phyloP scores from a whole-genome alignment of 805 yeast species.

The Cyberlindnera mycetangii region DNA sequence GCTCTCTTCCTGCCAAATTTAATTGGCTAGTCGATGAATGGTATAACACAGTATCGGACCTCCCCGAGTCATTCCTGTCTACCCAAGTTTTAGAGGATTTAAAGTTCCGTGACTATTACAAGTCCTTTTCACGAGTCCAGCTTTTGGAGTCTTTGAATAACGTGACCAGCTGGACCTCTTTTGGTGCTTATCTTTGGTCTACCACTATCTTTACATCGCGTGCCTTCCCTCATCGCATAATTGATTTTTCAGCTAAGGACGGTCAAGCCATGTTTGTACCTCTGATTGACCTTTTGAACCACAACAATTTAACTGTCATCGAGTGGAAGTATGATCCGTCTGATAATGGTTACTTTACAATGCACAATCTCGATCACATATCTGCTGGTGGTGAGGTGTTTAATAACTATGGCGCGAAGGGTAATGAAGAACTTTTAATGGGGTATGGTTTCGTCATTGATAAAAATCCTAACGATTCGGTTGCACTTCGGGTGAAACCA shows the following conservation, averaged over 20 bases:
- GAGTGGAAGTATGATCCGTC: slow-evolving; percentile 51
- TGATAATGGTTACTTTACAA: slow-evolving; percentile 18
- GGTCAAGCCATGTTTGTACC: slow-evolving; percentile 70
- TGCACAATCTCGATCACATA: slow-evolving; percentile 17
- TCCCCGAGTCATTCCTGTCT: slow-evolving; percentile 12
- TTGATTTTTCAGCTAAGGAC: slow-evolving; percentile 33
- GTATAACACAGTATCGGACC: slow-evolving; percentile 30
- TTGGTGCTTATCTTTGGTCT: slow-evolving; percentile 74
- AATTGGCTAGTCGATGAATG: slow-evolving; percentile 59
- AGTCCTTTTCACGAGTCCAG: slow-evolving; percentile 13
- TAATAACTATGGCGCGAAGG: slow-evolving; percentile 88
- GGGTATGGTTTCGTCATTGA: slow-evolving; percentile 69
- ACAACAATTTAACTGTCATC: slow-evolving; percentile 57
- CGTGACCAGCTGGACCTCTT: slow-evolving; percentile 52
- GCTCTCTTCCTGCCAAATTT: slow-evolving; percentile 48
- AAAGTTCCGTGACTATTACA: slow-evolving; percentile 16
- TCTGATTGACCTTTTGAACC: slow-evolving; percentile 75
- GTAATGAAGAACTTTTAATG: slow-evolving; percentile 78
- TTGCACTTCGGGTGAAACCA: slow-evolving; percentile 60
- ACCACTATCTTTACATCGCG: slow-evolving; percentile 68
- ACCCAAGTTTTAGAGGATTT: slow-evolving; percentile 18
- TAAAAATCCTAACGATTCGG: slow-evolving; percentile 57
- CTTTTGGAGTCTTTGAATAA: slow-evolving; percentile 24
- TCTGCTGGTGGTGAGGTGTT: slow-evolving; percentile 46
- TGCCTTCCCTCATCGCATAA: slow-evolving; percentile 65